A percentile compares a stretch with the other conserved stretches of the same genome.
Conservation (phyloP, 345 rosid genomes). For the Eucalyptus polyanthemos region DNA sequence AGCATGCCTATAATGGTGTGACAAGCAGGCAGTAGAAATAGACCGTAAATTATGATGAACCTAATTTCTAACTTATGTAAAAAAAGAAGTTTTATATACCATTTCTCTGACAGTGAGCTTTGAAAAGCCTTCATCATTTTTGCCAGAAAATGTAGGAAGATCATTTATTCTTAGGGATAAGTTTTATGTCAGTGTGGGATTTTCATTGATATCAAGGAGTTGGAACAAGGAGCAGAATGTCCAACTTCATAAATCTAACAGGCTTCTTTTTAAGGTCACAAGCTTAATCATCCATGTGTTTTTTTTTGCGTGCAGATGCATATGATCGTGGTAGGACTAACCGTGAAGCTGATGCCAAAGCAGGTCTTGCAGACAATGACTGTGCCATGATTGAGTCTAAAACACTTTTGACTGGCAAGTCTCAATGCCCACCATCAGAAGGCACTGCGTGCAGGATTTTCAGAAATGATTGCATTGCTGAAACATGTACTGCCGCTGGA, state of each 20-base stretch:
- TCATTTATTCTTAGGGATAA: not conserved
- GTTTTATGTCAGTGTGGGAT: not conserved
- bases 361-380: not conserved
- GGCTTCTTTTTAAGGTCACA: not conserved
- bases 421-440: constrained; percentile 28
- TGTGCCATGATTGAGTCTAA: not conserved
- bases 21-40: not conserved
- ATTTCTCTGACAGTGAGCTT: not conserved
- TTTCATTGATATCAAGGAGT: not conserved
- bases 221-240: not conserved
- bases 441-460: constrained; percentile 20
- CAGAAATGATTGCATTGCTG: constrained; percentile 7
- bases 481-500: constrained; percentile 2
- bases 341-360: not conserved
- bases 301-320: not conserved
- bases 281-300: not conserved
- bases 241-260: not conserved
- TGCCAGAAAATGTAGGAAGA: not conserved
- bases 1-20: not conserved
- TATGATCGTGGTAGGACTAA: not conserved
- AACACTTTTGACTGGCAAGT: constrained; percentile 1
- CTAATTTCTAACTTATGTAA: not conserved
- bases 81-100: not conserved
- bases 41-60: not conserved
- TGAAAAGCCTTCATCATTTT: not conserved